Evolutionary conservation across 2,329 filamentous ascomycete genomes (phyloP).

Genomic region (Neonectria sp.): DNA sequence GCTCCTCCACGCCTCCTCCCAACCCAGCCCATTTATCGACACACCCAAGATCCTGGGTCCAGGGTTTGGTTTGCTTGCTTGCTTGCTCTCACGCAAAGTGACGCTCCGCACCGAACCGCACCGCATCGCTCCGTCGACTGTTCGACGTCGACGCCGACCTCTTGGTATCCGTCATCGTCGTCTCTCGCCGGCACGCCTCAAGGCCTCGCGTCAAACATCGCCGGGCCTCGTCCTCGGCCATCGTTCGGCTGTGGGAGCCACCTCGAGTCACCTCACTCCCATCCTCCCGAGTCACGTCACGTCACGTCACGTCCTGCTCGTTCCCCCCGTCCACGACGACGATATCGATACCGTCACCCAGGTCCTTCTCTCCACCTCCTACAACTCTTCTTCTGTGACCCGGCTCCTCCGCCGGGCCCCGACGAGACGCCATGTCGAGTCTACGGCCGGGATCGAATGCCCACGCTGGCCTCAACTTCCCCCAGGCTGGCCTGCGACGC

Average conservation of each 20-base stretch:
- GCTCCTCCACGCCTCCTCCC: conserved; percentile 56
- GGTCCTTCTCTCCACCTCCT: conserved; percentile 29
- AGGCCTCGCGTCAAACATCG: conserved; percentile 32
- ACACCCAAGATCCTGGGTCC: conserved; percentile 54
- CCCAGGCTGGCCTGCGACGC: conserved; percentile 66
- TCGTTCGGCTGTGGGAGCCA: conserved; percentile 29
- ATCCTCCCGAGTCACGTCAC: conserved; percentile 39
- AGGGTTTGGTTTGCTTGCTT: conserved; percentile 50
- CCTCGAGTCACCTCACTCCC: conserved; percentile 31
- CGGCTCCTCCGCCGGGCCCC: conserved; percentile 42
- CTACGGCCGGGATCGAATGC: conserved; percentile 66
- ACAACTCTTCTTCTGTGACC: conserved; percentile 32
- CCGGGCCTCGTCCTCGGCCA: conserved; percentile 23
- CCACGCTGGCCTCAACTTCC: conserved; percentile 68
- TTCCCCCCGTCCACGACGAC: conserved; percentile 31
- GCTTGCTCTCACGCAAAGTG: conserved; percentile 43
- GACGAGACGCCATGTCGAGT: conserved; percentile 61
- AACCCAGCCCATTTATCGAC: conserved; percentile 58
- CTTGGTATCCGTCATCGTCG: conserved; percentile 23
- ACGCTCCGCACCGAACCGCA: conserved; percentile 45
- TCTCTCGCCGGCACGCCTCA: conserved; percentile 33
- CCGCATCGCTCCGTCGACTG: conserved; percentile 33
- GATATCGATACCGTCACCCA: conserved; percentile 32
- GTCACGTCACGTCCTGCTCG: conserved; percentile 38
- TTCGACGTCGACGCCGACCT: conserved; percentile 38